Evolutionary conservation across 2,329 filamentous ascomycete genomes (phyloP), one percentile per base, ranked within the genome.

Genomic region (Arthroderma sp.): DNA sequence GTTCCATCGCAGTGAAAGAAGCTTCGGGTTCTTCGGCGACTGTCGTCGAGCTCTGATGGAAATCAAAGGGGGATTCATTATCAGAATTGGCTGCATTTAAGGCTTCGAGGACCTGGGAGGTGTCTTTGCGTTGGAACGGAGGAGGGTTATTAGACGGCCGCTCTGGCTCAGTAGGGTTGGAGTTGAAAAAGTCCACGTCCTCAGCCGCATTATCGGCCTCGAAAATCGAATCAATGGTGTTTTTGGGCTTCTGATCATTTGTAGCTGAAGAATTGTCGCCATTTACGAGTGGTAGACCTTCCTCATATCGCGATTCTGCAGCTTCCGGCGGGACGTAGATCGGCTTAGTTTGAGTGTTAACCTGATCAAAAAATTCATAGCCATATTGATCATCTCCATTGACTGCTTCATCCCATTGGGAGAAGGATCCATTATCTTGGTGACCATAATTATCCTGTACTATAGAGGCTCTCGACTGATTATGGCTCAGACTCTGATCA

Each of bases 121-220:
- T 86, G 15, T 79, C 81, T 59, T 85, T 85, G 45, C 81, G 73
- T 51, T 78, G 72, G n/a, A 85, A 53, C 1, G 60, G 46, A 34
- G 54, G 58, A 36, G 55, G 59, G 6, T 33, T 4, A 5, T 34
- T 46, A 38, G 49, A 36, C 4, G 50, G 36, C 3, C 48, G 45
- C 6, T 53, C 50, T 15, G 40, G 3, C 7, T 52, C 38, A 15
- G 49, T 46, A 7, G 43, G 11, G 22, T 52, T 44, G 3, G 57
- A 56, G 37, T 49, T 59, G 47, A 68, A 65, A 43, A 67, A 65
- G 4, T 53, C 59, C 28, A 55, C 58, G 6, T 57, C 61, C n/a
- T 62, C 61, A 5, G 63, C 55, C 1, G 56, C 52, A n/a, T 62
- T 60, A 28, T 58, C 62, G 49, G 55, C 61, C 49, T 38, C 67